phyloP scores from a whole-genome alignment of 352 stramenopile species.

The Plasmopara muralis region DNA sequence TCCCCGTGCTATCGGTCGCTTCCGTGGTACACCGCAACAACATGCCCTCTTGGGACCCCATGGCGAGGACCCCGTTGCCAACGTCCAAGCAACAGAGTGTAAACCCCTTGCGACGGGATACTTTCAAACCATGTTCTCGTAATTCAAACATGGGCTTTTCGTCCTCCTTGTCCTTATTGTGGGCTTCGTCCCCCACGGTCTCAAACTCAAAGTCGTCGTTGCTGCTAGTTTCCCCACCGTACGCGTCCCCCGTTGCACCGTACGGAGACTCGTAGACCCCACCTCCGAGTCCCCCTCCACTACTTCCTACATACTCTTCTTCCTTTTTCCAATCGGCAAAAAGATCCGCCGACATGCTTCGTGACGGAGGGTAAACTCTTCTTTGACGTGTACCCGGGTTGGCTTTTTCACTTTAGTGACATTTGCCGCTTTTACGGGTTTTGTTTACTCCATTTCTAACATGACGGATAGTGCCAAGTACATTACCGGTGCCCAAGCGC shows the following conservation, averaged over 20 bases:
- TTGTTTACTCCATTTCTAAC: not conserved
- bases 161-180: slow-evolving; percentile 41
- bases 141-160: slow-evolving; percentile 84
- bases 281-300: slow-evolving; percentile 2
- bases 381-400: not conserved
- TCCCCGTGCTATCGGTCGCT: slow-evolving; percentile 60
- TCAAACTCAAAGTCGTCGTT: slow-evolving; percentile 81
- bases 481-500: slow-evolving; percentile 24
- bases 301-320: slow-evolving; percentile 36
- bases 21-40: slow-evolving; percentile 74
- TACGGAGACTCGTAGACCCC: slow-evolving; percentile 37
- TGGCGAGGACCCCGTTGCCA: slow-evolving; percentile 73
- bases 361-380: no score
- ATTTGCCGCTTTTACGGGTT: not conserved
- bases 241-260: slow-evolving; percentile 26
- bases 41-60: slow-evolving; percentile 77
- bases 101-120: slow-evolving; percentile 79
- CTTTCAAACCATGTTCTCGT: slow-evolving; percentile 80
- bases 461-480: slow-evolving; percentile 11
- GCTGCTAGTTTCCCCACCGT: slow-evolving; percentile 28
- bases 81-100: slow-evolving; percentile 76
- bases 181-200: slow-evolving; percentile 38
- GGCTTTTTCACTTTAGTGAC: slow-evolving; percentile 7
- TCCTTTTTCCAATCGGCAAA: slow-evolving; percentile 88
- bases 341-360: slow-evolving; percentile 76